phyloP scores from a whole-genome alignment of 106 monocot genomes.

The Acorus gramineus region DNA sequence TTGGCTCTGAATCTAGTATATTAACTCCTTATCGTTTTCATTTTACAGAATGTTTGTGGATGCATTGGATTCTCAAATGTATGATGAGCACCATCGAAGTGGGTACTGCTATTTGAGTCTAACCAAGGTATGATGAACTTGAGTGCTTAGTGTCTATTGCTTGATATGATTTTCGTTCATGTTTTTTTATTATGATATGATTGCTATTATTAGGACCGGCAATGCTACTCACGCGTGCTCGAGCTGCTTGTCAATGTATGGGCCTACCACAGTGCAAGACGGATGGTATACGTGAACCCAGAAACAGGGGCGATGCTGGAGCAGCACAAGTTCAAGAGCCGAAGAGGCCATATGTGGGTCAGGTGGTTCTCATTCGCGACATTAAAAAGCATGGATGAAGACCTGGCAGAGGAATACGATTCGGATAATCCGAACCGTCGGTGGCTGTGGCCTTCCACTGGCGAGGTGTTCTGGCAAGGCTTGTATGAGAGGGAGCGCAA shows the following conservation, averaged over 20 bases:
- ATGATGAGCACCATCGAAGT: conserved; percentile 65
- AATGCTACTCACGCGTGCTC: conserved; percentile 82
- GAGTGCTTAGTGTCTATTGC: neutral
- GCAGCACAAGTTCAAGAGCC: conserved; percentile 45
- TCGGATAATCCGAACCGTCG: conserved; percentile 29
- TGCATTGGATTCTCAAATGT: conserved; percentile 81
- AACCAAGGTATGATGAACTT: conserved; percentile 37
- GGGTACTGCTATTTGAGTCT: conserved; percentile 69
- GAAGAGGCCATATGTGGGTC: conserved; percentile 74
- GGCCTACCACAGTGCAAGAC: conserved; percentile 86
- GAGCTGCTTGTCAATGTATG: conserved; percentile 89
- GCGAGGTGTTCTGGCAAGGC: conserved; percentile 94
- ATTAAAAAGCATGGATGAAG: conserved; percentile 93
- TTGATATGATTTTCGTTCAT: neutral
- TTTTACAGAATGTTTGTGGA: conserved; percentile 89
- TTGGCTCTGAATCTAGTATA: neutral
- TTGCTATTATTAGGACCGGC: conserved; percentile 50
- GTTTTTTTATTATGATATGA: neutral
- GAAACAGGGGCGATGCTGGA: conserved; percentile 80
- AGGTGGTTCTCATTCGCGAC: conserved; percentile 71
- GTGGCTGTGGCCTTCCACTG: conserved; percentile 86
- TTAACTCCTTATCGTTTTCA: neutral
- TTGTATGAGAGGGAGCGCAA: conserved; percentile 63
- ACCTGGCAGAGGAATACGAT: conserved; percentile 79
- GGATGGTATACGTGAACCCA: conserved; percentile 79